Evolutionary conservation across 345 rosid genomes (phyloP), one percentile per base, ranked within the genome.

Genomic region (Barbarea vulgaris): DNA sequence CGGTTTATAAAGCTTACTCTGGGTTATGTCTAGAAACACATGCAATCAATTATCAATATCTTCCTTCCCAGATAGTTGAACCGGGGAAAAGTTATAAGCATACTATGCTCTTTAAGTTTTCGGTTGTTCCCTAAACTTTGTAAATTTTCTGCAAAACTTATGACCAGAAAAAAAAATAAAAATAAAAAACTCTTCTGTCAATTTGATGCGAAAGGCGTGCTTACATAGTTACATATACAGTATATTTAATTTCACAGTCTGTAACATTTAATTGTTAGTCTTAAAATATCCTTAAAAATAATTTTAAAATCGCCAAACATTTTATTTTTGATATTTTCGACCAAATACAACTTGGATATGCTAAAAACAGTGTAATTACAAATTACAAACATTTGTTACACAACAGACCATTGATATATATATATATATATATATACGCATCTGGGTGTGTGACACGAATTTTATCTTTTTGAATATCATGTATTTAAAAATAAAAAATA

Each of bases 291-390:
- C 30, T 2, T 2, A 27, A 27, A 27, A 27, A 27, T 27, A 2
- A 2, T 2, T 27, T 4, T 27, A 28, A 15, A 17, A 54, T 37
- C 10, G 11, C 10, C 63, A 39, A 1, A 69, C 14, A 21, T 30
- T 12, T 59, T 63, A 27, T 41, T 63, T 46, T 42, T 8, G 42
- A 19, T 64, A 54, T 30, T 4, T 41, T 19, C 21, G 14, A 74
- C 50, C 65, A 74, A 56, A 55, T 48, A 55, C 59, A 65, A 55
- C 50, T 65, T 74, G 59, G 58, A 54, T 7, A 27, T 46, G 65
- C 57, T 65, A 56, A 36, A 15, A 58, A 18, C 19, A 52, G 25
- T 27, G 21, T 30, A 51, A 21, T 18, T 73, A 54, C 71, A 14
- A 54, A 72, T 63, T 73, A 63, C 53, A 33, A 73, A 63, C 2